Percentiles rank a stretch among this genome's conserved stretches.
phyloP scores from a whole-genome alignment of 805 yeast genomes.

The Nematodospora valgi region DNA sequence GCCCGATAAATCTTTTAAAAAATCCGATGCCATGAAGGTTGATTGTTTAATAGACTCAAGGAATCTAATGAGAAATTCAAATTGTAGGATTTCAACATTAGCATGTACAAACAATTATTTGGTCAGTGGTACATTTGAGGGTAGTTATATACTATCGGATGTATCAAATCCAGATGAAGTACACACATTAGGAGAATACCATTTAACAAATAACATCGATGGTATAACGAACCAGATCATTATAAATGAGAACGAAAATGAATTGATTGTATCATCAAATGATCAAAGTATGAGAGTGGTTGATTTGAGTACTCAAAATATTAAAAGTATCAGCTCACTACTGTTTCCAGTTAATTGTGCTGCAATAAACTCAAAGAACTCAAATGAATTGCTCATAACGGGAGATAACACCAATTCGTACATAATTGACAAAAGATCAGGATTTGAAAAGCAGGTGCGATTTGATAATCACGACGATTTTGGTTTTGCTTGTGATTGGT shows the following conservation, averaged over 20 bases:
- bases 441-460: not conserved
- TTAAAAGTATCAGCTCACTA: conserved; percentile 14
- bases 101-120: conserved; percentile 40
- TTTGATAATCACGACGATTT: conserved; percentile 49
- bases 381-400: conserved; percentile 42
- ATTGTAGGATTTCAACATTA: conserved; percentile 46
- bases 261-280: conserved; percentile 48
- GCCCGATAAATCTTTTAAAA: conserved; percentile 20
- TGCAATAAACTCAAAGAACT: conserved; percentile 38
- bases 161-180: conserved; percentile 21
- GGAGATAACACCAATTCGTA: conserved; percentile 47
- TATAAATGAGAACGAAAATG: conserved; percentile 26
- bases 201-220: conserved; percentile 40
- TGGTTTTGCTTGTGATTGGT: conserved; percentile 63
- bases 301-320: conserved; percentile 26
- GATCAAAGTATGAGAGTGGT: conserved; percentile 42
- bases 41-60: conserved; percentile 40
- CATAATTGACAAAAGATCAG: conserved; percentile 42
- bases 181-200: conserved; percentile 27
- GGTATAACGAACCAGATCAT: conserved; percentile 53
- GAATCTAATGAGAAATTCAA: conserved; percentile 21
- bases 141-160: conserved; percentile 43
- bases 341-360: conserved; percentile 53
- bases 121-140: conserved; percentile 54
- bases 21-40: conserved; percentile 23